A percentile compares a stretch with the other conserved stretches of the same genome.
Conservation (phyloP, 108 stramenopile species). For the Nitzschia putrida region DNA sequence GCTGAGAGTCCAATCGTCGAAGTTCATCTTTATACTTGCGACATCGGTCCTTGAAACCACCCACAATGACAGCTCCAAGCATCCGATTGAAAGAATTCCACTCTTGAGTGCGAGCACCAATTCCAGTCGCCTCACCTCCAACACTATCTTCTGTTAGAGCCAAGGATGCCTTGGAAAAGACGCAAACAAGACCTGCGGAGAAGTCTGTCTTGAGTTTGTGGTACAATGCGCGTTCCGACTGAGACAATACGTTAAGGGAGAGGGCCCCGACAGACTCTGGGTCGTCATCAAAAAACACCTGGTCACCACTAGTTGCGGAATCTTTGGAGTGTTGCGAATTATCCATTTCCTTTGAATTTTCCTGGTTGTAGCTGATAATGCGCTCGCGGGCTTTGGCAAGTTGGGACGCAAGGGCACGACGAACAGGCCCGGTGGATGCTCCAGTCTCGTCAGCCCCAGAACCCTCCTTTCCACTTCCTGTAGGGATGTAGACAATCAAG, state of each 20-base stretch:
- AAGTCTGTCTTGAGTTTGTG: slow-evolving; percentile 72
- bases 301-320: slow-evolving; percentile 30
- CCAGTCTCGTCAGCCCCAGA: background rate
- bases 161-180: slow-evolving; percentile 55
- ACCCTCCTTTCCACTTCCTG: slow-evolving; percentile 5
- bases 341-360: background rate
- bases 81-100: slow-evolving; percentile 71
- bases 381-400: slow-evolving; percentile 28
- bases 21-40: slow-evolving; percentile 76
- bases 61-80: slow-evolving; percentile 62
- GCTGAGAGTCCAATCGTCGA: slow-evolving; percentile 56
- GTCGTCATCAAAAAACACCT: slow-evolving; percentile 1
- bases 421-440: slow-evolving; percentile 4
- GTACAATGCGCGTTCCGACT: slow-evolving; percentile 58
- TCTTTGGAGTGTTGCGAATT: slow-evolving; percentile 29
- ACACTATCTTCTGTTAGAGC: slow-evolving; percentile 20
- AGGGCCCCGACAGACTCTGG: slow-evolving; percentile 21
- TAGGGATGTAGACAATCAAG: slow-evolving; percentile 73
- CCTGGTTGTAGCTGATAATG: slow-evolving; percentile 16
- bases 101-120: slow-evolving; percentile 52
- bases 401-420: slow-evolving; percentile 10
- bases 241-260: slow-evolving; percentile 28
- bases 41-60: slow-evolving; percentile 72
- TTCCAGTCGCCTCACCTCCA: slow-evolving; percentile 1
- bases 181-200: slow-evolving; percentile 69